Evolutionary conservation across 495 filamentous ascomycete species (phyloP).

Genomic region (Neohortaea acidophila): DNA sequence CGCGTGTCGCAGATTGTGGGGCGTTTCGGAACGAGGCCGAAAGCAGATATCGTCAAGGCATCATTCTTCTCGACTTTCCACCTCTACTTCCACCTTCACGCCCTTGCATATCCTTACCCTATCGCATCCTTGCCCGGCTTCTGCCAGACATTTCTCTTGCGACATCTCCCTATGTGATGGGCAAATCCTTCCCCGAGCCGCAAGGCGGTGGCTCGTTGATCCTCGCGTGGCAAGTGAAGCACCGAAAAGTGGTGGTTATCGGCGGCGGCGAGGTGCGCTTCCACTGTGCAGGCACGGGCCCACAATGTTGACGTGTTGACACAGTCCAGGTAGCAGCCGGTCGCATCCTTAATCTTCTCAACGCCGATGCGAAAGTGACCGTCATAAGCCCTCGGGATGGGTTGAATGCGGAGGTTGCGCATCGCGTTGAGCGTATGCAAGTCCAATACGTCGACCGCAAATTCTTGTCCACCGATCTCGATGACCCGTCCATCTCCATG

Average conservation of each 20-base stretch:
- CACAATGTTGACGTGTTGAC: constrained; percentile 21
- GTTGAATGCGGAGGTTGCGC: constrained; percentile 73
- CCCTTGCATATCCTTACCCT: no score
- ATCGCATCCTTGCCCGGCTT: no score
- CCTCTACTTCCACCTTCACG: no score
- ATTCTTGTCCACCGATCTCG: constrained; percentile 69
- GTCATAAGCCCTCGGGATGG: constrained; percentile 66
- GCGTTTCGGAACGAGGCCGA: no score
- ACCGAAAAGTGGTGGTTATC: constrained; percentile 70
- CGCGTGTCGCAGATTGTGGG: no score
- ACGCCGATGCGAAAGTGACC: constrained; percentile 82
- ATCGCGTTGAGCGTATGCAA: constrained; percentile 57
- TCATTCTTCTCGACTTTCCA: no score
- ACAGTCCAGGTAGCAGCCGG: constrained; percentile 71
- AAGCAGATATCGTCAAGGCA: no score
- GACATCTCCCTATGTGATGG: no score
- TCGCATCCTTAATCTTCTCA: constrained; percentile 80
- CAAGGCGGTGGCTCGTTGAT: constrained; percentile 86
- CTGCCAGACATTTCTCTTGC: no score
- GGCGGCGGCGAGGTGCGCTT: constrained; percentile 75
- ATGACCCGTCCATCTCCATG: constrained; percentile 52
- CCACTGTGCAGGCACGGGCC: background rate
- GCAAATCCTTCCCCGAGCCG: constrained; percentile 54
- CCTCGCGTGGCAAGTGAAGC: constrained; percentile 81
- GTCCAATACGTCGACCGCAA: constrained; percentile 64